A percentile compares a stretch with the other conserved stretches of the same genome.
phyloP scores from a whole-genome alignment of 352 stramenopile genomes.

The Globisporangium carolinianum region DNA sequence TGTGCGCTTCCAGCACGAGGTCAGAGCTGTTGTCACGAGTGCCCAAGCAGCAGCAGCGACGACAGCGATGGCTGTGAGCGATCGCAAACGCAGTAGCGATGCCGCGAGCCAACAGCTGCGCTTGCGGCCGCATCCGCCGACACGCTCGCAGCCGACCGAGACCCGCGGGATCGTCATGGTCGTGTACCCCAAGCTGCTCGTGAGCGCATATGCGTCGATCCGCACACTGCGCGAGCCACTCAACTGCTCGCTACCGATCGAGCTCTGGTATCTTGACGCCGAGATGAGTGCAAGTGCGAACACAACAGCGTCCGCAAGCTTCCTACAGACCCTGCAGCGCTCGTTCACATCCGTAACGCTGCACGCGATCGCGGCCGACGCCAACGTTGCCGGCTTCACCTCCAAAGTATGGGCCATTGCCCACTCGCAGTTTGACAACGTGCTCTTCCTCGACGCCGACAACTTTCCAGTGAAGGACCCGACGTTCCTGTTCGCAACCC shows the following conservation, averaged over 20 bases:
- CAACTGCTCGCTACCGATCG: conserved; percentile 44
- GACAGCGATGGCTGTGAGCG: not conserved
- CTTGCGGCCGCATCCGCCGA: too few species aligned
- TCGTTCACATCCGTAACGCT: conserved; percentile 22
- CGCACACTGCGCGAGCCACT: conserved; percentile 25
- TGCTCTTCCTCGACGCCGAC: conserved; percentile 51
- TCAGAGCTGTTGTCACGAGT: conserved; percentile 2
- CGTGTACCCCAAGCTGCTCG: conserved; percentile 43
- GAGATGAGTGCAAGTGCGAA: conserved; percentile 25
- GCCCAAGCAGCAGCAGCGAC: not conserved
- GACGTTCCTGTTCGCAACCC: conserved; percentile 36
- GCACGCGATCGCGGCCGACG: conserved; percentile 16
- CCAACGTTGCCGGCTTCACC: conserved; percentile 29
- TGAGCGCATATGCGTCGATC: conserved; percentile 33
- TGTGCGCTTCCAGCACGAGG: conserved; percentile 19
- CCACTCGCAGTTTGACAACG: conserved; percentile 25
- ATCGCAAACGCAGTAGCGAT: not conserved
- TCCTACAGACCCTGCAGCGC: conserved; percentile 18
- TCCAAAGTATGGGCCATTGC: conserved; percentile 41
- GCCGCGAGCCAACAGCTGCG: too few species aligned
- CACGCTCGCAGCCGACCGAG: too few species aligned
- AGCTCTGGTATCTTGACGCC: conserved; percentile 43
- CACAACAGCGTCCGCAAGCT: conserved; percentile 7
- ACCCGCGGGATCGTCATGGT: conserved; percentile 43
- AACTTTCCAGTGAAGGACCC: conserved; percentile 43